These are phyloP conservation scores for Millerozyma acaciae DNA, from an alignment of 805 yeast species.

Conservation along the genomic window DNA sequence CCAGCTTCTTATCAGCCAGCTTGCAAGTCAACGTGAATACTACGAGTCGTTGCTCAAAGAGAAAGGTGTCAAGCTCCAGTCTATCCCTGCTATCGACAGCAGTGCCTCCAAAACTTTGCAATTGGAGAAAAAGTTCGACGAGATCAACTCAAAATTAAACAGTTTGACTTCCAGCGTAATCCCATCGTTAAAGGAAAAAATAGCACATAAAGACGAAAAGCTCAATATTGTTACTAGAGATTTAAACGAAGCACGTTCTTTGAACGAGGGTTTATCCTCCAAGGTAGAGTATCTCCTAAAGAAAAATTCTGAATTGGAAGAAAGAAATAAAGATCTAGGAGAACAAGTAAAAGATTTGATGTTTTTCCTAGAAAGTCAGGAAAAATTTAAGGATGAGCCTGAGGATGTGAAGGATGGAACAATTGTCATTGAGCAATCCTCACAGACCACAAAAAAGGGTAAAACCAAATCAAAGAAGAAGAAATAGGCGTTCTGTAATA, in stretches of 20 bases:
- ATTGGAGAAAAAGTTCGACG: slow-evolving; percentile 27
- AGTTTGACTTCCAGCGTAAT: slow-evolving; percentile 24
- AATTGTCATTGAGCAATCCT: slow-evolving; percentile 40
- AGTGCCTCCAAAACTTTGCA: slow-evolving; percentile 13
- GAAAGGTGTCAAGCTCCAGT: slow-evolving; percentile 13
- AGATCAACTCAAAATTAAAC: slow-evolving; percentile 19
- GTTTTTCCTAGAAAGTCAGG: slow-evolving; percentile 73
- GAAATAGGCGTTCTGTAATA: slow-evolving; percentile 1
- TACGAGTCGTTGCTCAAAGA: slow-evolving; percentile 51
- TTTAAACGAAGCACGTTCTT: slow-evolving; percentile 26
- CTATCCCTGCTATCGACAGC: slow-evolving; percentile 3
- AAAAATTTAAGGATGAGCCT: slow-evolving; percentile 65
- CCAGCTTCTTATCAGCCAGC: slow-evolving; percentile 69
- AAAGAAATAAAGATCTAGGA: slow-evolving; percentile 22
- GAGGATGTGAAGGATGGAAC: slow-evolving; percentile 74
- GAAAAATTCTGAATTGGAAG: slow-evolving; percentile 22
- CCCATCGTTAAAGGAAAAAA: slow-evolving; percentile 32
- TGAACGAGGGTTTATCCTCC: slow-evolving; percentile 37
- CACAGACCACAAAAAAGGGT: slow-evolving; percentile 12
- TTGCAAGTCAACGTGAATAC: slow-evolving; percentile 82
- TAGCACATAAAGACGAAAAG: slow-evolving; percentile 27
- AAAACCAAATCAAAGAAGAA: slow-evolving; percentile 17
- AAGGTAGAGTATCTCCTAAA: slow-evolving; percentile 34
- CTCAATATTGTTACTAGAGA: slow-evolving; percentile 26
- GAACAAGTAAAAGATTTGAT: slow-evolving; percentile 74